phyloP scores from a whole-genome alignment of 192 early-diverging fungal species.

The Dispira parvispora region DNA sequence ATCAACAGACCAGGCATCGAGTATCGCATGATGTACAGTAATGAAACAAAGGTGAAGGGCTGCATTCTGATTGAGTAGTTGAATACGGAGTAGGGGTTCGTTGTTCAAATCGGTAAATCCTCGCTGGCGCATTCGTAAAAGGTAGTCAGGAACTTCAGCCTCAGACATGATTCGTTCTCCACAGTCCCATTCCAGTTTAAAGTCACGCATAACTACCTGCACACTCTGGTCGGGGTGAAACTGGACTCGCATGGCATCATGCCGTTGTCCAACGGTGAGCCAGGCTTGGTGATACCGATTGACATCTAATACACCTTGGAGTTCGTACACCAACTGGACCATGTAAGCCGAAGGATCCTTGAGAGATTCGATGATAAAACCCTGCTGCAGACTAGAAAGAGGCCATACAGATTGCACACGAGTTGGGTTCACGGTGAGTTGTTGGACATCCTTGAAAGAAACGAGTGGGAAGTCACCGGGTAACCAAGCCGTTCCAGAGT shows the following conservation, averaged over 20 bases:
- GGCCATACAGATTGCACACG: background rate
- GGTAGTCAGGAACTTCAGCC: no score
- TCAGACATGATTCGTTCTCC: no score
- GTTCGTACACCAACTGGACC: background rate
- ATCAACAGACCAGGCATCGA: constrained; percentile 5
- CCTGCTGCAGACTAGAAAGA: background rate
- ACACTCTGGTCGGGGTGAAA: background rate
- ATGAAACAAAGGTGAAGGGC: background rate
- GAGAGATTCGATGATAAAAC: background rate
- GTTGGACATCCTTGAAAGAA: no score
- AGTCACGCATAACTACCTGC: background rate
- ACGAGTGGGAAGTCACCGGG: no score
- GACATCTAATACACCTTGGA: background rate
- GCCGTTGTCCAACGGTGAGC: background rate
- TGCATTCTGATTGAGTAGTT: background rate
- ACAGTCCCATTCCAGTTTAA: background rate
- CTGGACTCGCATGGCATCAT: background rate
- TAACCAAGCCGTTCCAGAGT: no score
- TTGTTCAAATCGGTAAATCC: background rate
- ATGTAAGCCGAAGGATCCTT: constrained; percentile 1
- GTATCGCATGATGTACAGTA: background rate
- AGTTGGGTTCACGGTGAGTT: no score
- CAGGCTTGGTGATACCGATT: background rate
- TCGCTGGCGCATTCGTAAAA: background rate
- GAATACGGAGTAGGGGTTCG: no score